Conservation (phyloP, 192 early-diverging fungal genomes). For the Paraglomus occultum region DNA sequence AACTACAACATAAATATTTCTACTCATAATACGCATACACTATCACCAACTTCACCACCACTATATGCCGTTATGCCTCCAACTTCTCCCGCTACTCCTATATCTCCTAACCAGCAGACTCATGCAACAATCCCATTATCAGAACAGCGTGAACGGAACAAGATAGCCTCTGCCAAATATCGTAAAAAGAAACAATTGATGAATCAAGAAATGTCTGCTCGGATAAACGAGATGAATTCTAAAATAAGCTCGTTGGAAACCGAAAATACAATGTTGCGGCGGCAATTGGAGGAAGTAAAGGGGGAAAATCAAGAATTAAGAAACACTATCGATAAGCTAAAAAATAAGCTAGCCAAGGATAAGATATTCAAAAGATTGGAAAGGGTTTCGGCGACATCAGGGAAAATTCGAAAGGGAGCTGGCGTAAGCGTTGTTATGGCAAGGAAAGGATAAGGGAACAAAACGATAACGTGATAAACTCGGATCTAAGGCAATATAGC, state of each 20-base stretch:
- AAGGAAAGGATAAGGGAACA: too few species aligned
- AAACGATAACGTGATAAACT: too few species aligned
- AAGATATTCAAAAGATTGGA: slow-evolving; percentile 55
- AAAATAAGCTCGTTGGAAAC: slow-evolving; percentile 26
- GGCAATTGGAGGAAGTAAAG: slow-evolving; percentile 49
- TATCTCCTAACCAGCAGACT: too few species aligned
- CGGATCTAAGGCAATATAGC: too few species aligned
- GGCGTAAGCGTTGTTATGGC: too few species aligned
- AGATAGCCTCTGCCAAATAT: slow-evolving; percentile 61
- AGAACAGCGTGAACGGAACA: slow-evolving; percentile 56
- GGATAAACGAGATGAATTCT: slow-evolving; percentile 42
- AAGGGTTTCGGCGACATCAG: slow-evolving; percentile 4
- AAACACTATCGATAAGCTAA: slow-evolving; percentile 46
- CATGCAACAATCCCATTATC: slow-evolving; percentile 38
- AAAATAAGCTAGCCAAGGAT: slow-evolving; percentile 51
- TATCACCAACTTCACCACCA: too few species aligned
- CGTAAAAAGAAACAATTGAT: slow-evolving; percentile 59
- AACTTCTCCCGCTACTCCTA: too few species aligned
- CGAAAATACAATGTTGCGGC: slow-evolving; percentile 44
- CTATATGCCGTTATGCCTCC: too few species aligned
- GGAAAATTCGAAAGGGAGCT: too few species aligned
- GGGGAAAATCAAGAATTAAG: slow-evolving; percentile 49
- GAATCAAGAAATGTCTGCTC: slow-evolving; percentile 52
- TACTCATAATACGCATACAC: too few species aligned
- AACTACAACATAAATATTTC: too few species aligned